phyloP scores from a whole-genome alignment of 768 basidiomycete species.

The Tubosaeta brunneosetosa region DNA sequence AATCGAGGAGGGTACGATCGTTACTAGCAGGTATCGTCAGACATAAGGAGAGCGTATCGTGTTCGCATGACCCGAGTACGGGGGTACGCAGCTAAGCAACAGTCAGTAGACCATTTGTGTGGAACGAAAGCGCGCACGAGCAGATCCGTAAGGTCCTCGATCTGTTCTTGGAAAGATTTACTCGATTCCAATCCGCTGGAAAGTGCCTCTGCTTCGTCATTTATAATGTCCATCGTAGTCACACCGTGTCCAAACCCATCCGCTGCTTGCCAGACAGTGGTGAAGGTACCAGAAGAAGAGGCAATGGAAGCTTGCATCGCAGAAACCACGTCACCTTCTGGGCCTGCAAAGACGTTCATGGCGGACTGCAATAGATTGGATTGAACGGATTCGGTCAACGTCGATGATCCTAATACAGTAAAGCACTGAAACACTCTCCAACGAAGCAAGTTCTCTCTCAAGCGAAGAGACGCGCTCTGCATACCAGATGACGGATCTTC shows the following conservation, averaged over 20 bases:
- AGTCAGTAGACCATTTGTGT: background rate
- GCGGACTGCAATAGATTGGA: conserved; percentile 73
- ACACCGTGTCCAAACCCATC: conserved; percentile 95
- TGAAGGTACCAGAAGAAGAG: conserved; percentile 77
- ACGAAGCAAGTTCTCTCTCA: conserved; percentile 79
- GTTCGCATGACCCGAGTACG: conserved; percentile 77
- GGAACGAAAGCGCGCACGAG: conserved; percentile 47
- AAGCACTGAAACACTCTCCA: conserved; percentile 89
- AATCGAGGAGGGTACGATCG: conserved; percentile 48
- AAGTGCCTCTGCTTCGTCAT: conserved; percentile 36
- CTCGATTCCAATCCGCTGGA: conserved; percentile 24
- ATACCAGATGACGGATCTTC: conserved; percentile 51
- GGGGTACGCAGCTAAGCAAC: conserved; percentile 49
- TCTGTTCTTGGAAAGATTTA: conserved; percentile 66
- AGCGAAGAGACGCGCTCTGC: conserved; percentile 57
- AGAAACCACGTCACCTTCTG: conserved; percentile 78
- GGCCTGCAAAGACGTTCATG: conserved; percentile 78
- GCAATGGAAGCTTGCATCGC: conserved; percentile 90
- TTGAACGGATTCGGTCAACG: conserved; percentile 82
- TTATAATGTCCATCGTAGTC: conserved; percentile 56
- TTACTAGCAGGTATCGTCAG: conserved; percentile 42
- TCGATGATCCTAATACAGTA: conserved; percentile 69
- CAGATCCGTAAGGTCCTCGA: conserved; percentile 75
- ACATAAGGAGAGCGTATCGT: conserved; percentile 75
- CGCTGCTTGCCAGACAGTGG: conserved; percentile 75